Conservation (phyloP, 2,329 filamentous ascomycete species). For the Talaromyces rugulosus region DNA sequence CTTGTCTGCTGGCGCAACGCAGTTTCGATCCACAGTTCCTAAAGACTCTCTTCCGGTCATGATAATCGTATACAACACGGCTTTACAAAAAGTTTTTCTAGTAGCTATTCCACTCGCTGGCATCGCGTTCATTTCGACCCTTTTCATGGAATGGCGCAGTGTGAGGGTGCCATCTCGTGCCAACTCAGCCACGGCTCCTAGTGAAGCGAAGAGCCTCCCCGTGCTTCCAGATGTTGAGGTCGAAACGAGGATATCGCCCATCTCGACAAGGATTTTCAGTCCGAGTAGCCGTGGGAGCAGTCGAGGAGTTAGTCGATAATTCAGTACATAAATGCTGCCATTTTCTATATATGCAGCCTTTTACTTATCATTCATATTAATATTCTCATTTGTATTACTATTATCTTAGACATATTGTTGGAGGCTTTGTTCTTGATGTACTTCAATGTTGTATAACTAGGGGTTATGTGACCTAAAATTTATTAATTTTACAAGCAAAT, state of each 20-base stretch:
- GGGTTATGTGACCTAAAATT: no score
- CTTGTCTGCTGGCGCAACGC: conserved; percentile 11
- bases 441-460: background rate
- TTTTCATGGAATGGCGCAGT: conserved; percentile 13
- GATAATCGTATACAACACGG: conserved; percentile 11
- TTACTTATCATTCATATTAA: background rate
- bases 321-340: background rate
- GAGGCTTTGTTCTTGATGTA: background rate
- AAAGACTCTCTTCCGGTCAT: conserved; percentile 7
- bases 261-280: conserved; percentile 6
- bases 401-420: background rate
- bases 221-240: conserved; percentile 10
- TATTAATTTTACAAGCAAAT: no score
- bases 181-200: background rate
- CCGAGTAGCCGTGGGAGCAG: background rate
- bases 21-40: conserved; percentile 11
- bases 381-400: background rate
- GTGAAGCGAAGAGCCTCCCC: background rate
- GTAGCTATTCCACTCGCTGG: conserved; percentile 11
- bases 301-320: background rate
- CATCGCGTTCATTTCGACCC: conserved; percentile 9
- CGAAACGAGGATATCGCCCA: conserved; percentile 11
- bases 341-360: background rate
- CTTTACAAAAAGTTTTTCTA: conserved; percentile 12
- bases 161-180: conserved; percentile 2